phyloP scores from a whole-genome alignment of 305 asterid genomes.

The Fraxinus sp. region DNA sequence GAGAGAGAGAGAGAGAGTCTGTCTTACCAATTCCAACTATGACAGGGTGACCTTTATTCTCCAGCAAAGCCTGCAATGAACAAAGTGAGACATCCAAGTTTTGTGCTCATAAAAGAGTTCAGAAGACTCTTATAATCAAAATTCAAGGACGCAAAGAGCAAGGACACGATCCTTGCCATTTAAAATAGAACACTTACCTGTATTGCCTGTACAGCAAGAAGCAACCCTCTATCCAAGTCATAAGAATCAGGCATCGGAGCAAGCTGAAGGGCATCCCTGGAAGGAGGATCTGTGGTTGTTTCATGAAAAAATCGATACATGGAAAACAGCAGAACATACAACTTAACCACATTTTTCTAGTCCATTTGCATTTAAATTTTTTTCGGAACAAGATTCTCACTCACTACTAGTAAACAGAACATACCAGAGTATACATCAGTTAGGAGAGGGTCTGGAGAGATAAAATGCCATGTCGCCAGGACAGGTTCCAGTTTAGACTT shows the following conservation, averaged over 20 bases:
- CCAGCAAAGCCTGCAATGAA: constrained; percentile 79
- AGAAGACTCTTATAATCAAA: constrained; percentile 12
- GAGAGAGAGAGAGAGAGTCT: constrained; percentile 17
- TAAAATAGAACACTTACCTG: constrained; percentile 48
- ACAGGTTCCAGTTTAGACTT: constrained; percentile 89
- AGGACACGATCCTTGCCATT: constrained; percentile 1
- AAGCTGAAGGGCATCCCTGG: constrained; percentile 70
- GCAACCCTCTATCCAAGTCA: constrained; percentile 96
- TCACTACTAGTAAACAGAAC: constrained; percentile 32
- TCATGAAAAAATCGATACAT: constrained; percentile 44
- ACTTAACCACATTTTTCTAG: constrained; percentile 9
- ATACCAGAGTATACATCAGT: constrained; percentile 58
- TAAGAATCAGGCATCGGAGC: constrained; percentile 94
- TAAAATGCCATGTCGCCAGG: constrained; percentile 80
- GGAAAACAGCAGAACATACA: constrained; percentile 16
- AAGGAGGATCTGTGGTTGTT: constrained; percentile 77
- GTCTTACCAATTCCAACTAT: constrained; percentile 94
- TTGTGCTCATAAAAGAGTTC: constrained; percentile 19
- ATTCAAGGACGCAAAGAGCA: constrained; percentile 20
- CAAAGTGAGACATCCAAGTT: constrained; percentile 19
- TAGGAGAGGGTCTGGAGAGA: constrained; percentile 48
- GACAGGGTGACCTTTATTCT: constrained; percentile 93
- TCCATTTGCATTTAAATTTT: constrained; percentile 4
- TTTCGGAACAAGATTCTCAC: constrained; percentile 12
- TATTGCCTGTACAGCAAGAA: constrained; percentile 94